These are phyloP conservation scores for Saccharomyces mikatae DNA, from an alignment of 805 yeast species.

Conservation along the genomic window DNA sequence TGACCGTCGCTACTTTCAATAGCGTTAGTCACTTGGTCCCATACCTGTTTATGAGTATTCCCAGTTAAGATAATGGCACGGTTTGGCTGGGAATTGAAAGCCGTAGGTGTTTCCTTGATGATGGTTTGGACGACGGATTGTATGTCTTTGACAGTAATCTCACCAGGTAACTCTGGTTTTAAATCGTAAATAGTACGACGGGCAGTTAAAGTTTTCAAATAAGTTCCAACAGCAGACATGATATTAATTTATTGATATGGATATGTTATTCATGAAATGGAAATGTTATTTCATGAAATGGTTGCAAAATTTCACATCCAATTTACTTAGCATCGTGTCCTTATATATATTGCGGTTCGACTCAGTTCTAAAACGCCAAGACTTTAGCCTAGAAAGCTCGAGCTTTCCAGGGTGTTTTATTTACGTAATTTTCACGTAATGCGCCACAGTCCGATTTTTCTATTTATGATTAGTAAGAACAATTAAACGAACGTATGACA, in stretches of 20 bases:
- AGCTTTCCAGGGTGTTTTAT: not conserved
- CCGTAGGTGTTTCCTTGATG: conserved; percentile 42
- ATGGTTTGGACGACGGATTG: conserved; percentile 36
- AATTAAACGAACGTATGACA: not conserved
- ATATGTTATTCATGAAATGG: too few species aligned
- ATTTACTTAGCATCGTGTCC: not conserved
- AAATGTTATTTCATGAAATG: too few species aligned
- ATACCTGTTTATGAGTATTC: conserved; percentile 37
- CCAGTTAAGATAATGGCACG: conserved; percentile 43
- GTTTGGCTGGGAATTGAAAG: conserved; percentile 44
- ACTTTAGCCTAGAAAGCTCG: not conserved
- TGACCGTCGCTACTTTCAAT: conserved; percentile 33
- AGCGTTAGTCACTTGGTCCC: conserved; percentile 37
- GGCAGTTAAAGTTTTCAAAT: conserved; percentile 29
- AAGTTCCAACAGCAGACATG: conserved; percentile 17
- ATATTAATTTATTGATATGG: not conserved
- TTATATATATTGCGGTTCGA: not conserved
- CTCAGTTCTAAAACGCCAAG: not conserved
- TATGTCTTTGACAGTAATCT: conserved; percentile 34
- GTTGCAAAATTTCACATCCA: not conserved
- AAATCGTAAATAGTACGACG: conserved; percentile 45
- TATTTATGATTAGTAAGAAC: not conserved
- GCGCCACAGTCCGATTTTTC: not conserved
- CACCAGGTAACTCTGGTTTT: conserved; percentile 37
- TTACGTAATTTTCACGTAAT: not conserved